Evolutionary conservation across 2,329 filamentous ascomycete species (phyloP), one percentile per base, ranked within the genome.

Genomic region (Botrytis medusae): DNA sequence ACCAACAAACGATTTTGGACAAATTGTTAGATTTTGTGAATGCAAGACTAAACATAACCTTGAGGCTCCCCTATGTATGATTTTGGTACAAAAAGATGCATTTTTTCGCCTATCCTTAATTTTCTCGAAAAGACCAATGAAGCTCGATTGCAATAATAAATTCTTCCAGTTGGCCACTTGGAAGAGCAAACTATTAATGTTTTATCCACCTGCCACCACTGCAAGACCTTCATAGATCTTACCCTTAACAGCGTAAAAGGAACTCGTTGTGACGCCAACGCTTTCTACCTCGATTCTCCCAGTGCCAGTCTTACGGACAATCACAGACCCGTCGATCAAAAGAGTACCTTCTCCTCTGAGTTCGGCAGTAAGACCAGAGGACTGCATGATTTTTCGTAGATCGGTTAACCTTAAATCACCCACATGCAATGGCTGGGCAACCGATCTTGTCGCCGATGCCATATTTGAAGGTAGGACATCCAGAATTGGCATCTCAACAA

Each of bases 201-300:
- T 68, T 68, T 64, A 75, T 48, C 74, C 72, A 57, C 74, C 73
- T 54, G 73, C 70, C 29, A 99, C 95, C 74, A 98, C 93, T 48
- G 96, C 96, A 81, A 99, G 83, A 14, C 94, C 95, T 77, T 97
- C 93, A 81, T 99, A 99, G 76, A 99, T 97, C 83, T 93, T 94
- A 83, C 87, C 91, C 84, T 93, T 93, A 16, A 98, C 95, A 70
- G 93, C 93, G 80, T 94, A 93, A 80, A 98, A 97, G 51, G 92
- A 94, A 73, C 89, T 89, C 2, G 83, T 76, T 44, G 85, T 84
- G 73, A 90, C 82, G 0, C 90, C 92, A 8, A 92, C 89, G 74
- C 91, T 92, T 83, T 97, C 95, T 29, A 97, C 90, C 83, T 97
- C 95, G 79, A 98, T 94, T 77, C 89, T 90, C 0, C 95, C 95